These are phyloP conservation scores for Lentinula edodes DNA, from an alignment of 768 basidiomycete genomes.

Conservation along the genomic window DNA sequence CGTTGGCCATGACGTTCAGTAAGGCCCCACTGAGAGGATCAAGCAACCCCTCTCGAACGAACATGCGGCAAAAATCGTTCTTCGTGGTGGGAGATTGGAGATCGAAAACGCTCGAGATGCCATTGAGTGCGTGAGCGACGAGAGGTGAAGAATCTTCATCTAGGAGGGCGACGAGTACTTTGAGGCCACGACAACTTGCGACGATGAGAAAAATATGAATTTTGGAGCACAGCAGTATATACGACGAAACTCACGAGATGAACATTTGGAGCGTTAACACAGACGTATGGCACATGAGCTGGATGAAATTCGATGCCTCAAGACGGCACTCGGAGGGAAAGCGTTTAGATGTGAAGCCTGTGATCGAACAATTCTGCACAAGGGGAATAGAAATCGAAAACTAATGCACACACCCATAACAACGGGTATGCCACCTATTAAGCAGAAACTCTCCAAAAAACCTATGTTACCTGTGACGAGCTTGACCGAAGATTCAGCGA, in stretches of 20 bases:
- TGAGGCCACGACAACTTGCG: conserved; percentile 84
- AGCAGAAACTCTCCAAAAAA: conserved; percentile 90
- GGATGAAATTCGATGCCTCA: conserved; percentile 95
- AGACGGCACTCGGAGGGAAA: conserved; percentile 88
- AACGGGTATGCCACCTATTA: conserved; percentile 92
- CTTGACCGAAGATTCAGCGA: conserved; percentile 33
- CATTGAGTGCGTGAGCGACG: conserved; percentile 89
- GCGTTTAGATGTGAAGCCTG: conserved; percentile 91
- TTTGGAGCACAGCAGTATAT: neutral
- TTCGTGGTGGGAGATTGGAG: conserved; percentile 94
- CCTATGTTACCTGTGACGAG: conserved; percentile 71
- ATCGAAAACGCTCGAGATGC: conserved; percentile 93
- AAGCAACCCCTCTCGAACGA: conserved; percentile 90
- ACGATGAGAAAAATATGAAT: neutral
- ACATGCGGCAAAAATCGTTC: conserved; percentile 98
- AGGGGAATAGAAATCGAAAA: neutral
- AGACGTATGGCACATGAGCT: conserved; percentile 87
- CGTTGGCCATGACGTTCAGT: conserved; percentile 80
- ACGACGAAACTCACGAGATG: conserved; percentile 75
- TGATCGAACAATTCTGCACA: neutral
- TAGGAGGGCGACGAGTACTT: conserved; percentile 90
- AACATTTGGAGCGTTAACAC: conserved; percentile 97
- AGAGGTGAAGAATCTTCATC: conserved; percentile 95
- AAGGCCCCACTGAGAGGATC: conserved; percentile 90
- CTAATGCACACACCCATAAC: conserved; percentile 68